These are phyloP conservation scores for Botrytis fragariae DNA, from an alignment of 2,329 filamentous ascomycete species.

Conservation along the genomic window DNA sequence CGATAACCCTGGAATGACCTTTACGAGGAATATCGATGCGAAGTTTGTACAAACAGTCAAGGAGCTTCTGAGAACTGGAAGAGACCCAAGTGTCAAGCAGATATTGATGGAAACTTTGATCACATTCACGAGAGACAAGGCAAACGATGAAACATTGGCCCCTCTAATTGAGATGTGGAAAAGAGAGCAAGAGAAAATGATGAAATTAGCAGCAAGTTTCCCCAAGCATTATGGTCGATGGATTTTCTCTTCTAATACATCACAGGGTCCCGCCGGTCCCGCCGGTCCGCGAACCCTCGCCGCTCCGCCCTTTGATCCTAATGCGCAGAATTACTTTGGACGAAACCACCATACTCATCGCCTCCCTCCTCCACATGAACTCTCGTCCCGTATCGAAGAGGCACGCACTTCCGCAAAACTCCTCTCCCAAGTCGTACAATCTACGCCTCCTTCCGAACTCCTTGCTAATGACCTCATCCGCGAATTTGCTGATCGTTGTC, in stretches of 20 bases:
- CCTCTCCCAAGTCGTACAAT: constrained; percentile 86
- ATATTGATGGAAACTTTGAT: constrained; percentile 86
- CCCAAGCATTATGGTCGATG: neutral
- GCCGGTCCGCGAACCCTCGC: constrained; percentile 44
- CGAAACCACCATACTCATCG: constrained; percentile 47
- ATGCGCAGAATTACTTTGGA: constrained; percentile 43
- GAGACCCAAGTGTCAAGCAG: constrained; percentile 76
- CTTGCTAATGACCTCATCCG: constrained; percentile 82
- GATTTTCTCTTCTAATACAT: constrained; percentile 8
- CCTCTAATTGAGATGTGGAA: constrained; percentile 82
- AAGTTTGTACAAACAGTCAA: constrained; percentile 78
- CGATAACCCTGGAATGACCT: constrained; percentile 87
- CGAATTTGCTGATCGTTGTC: constrained; percentile 87
- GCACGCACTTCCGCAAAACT: constrained; percentile 87
- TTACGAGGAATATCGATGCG: constrained; percentile 85
- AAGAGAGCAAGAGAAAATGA: constrained; percentile 70
- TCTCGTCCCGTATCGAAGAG: constrained; percentile 82
- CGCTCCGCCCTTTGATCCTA: constrained; percentile 45
- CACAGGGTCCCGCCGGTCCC: constrained; percentile 37
- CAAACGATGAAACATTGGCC: constrained; percentile 69
- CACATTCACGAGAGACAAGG: constrained; percentile 64
- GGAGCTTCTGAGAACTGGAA: constrained; percentile 67
- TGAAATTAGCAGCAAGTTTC: constrained; percentile 45
- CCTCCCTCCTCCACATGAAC: constrained; percentile 69
- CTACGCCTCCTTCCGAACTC: constrained; percentile 73